Evolutionary conservation across 352 stramenopile genomes (phyloP), one percentile per base, ranked within the genome.

Genomic region (Blastocystis sp.): DNA sequence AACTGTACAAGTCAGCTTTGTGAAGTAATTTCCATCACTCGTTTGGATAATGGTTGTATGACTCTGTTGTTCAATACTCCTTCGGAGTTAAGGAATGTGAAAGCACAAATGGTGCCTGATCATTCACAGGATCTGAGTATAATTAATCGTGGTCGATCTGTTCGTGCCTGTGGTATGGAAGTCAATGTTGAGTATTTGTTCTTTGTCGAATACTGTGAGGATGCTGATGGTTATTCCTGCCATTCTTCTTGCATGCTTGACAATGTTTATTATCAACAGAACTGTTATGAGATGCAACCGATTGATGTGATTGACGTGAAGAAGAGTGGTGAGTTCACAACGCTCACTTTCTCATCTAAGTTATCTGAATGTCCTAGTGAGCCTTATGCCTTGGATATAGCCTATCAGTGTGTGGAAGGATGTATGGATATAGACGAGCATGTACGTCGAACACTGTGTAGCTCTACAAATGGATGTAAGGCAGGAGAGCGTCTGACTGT

Each of bases 261-360:
- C 43, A 63, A 80, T 39, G 43, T 80, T 6, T 80, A 80, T 54
- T 80, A 80, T 27, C 69, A 61, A 27, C 69, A 80, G 43, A 37
- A 11, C 21, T 80, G 69, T 54, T 37, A 80, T 16, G 52, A 21
- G 4, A 80, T 80, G 69, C 51, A 37, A 6, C 5, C 69, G 5
- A 21, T 61, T 6, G 69, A 80, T 32, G 51, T 80, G 21, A 39
- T 61, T 16, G 51, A 80, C 1, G n/a, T 63, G 5, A 6, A 54
- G 39, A 27, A 39, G 14, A 37, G 24, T 21, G 24, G 2, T 7
- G 21, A 61, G 39, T 24, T 58, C 27, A 32, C 9, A 16, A 43
- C 49, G 6, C 27, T 77, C 65, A 12, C 27, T 9, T 77, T 77
- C 65, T 80, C 69, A 1, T 59, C 69, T 5, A 51, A 54, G 24